Conservation (phyloP, 805 yeast species). For the Metschnikowia similis region DNA sequence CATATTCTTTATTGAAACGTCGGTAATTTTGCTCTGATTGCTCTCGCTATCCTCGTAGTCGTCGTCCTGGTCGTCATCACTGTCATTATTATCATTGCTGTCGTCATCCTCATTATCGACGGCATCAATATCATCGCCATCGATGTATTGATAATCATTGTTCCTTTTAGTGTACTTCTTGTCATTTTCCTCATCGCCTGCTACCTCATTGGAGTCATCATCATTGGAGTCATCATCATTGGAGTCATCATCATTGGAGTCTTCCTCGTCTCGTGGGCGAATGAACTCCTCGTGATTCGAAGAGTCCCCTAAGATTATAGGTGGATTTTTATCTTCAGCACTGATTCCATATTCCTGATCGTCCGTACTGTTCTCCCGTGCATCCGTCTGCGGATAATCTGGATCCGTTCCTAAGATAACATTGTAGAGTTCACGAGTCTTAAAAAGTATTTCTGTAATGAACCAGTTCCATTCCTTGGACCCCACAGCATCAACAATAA, state of each 20-base stretch:
- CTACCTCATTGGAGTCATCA: constrained; percentile 8
- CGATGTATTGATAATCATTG: constrained; percentile 4
- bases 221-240: constrained; percentile 10
- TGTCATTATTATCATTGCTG: constrained; percentile 10
- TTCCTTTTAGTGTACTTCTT: background rate
- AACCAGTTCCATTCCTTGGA: constrained; percentile 44
- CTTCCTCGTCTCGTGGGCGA: constrained; percentile 16
- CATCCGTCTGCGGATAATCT: constrained; percentile 11
- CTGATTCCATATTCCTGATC: constrained; percentile 15
- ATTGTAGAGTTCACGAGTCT: constrained; percentile 53
- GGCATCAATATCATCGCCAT: background rate
- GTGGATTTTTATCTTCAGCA: constrained; percentile 16
- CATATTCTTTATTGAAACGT: constrained; percentile 27
- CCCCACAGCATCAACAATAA: constrained; percentile 57
- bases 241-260: background rate
- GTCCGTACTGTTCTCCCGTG: constrained; percentile 6
- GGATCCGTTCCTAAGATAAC: constrained; percentile 50
- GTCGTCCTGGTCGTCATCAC: constrained; percentile 21
- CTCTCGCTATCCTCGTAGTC: constrained; percentile 15
- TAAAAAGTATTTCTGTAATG: constrained; percentile 44
- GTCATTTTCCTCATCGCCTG: background rate
- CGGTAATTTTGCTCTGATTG: constrained; percentile 12
- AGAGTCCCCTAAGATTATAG: constrained; percentile 34
- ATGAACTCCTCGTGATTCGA: constrained; percentile 32
- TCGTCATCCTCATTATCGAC: constrained; percentile 4